A percentile compares a stretch with the other conserved stretches of the same genome.
Evolutionary conservation across 1,284 basidiomycete species (phyloP).

Genomic region (Cutaneotrichosporon mucoides): DNA sequence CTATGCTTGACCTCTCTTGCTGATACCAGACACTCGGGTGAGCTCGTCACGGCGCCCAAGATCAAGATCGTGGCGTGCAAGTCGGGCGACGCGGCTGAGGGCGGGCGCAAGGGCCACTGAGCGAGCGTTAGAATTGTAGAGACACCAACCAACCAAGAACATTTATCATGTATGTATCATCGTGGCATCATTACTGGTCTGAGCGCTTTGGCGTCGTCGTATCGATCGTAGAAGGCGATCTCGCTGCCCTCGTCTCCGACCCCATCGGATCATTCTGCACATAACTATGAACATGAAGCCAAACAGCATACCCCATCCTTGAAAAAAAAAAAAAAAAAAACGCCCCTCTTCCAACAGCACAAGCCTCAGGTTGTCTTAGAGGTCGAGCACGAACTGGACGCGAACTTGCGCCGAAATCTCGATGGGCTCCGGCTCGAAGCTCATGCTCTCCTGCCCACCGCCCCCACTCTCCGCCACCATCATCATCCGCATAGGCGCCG

Average conservation of each 20-base stretch:
- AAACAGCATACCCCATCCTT: no score
- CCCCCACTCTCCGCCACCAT: background rate
- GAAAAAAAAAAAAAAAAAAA: no score
- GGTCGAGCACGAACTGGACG: background rate
- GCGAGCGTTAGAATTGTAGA: background rate
- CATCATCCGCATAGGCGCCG: background rate
- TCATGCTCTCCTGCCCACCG: background rate
- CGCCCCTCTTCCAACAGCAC: no score
- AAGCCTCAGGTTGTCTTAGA: no score
- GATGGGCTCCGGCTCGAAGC: constrained; percentile 13
- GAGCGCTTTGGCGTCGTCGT: no score
- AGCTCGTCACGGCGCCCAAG: constrained; percentile 60
- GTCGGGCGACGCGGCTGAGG: constrained; percentile 72
- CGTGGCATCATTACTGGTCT: background rate
- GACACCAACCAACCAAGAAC: background rate
- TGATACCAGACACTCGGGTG: constrained; percentile 25
- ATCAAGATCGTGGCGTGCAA: constrained; percentile 97
- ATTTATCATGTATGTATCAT: constrained; percentile 14
- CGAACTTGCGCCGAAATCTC: background rate
- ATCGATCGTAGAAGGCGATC: no score
- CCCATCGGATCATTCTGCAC: background rate
- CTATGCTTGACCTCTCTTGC: background rate
- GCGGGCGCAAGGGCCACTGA: constrained; percentile 27
- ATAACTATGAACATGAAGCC: background rate
- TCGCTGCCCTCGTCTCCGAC: no score